These are phyloP conservation scores for Gracilariopsis chorda DNA, from an alignment of 23 red algal genomes.

Conservation along the genomic window DNA sequence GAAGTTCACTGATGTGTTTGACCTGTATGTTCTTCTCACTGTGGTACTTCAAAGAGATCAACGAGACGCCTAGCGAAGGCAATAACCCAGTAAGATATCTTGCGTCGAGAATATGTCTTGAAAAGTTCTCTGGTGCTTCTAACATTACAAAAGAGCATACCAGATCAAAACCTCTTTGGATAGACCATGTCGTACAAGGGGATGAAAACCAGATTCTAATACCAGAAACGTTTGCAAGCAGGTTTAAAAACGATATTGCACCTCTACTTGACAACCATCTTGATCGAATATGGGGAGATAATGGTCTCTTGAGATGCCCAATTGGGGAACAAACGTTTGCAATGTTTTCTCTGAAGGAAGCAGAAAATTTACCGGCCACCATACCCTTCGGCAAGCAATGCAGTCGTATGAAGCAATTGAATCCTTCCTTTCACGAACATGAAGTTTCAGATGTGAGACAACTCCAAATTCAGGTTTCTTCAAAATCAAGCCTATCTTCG, in stretches of 20 bases:
- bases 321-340: not conserved
- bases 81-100: too few species aligned
- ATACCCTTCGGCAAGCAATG: slow-evolving; percentile 9
- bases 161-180: slow-evolving; percentile 19
- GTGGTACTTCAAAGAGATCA: too few species aligned
- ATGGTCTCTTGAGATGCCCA: not conserved
- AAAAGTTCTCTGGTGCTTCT: too few species aligned
- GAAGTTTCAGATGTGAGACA: slow-evolving; percentile 32
- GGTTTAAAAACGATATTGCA: slow-evolving; percentile 49
- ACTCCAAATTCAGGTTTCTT: slow-evolving; percentile 12
- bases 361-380: slow-evolving; percentile 25
- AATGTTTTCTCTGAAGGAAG: slow-evolving; percentile 30
- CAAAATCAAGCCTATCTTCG: slow-evolving; percentile 31
- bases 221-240: slow-evolving; percentile 56
- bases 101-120: too few species aligned
- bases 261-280: slow-evolving; percentile 38
- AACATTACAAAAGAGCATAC: not conserved
- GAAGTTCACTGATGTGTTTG: too few species aligned
- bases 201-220: slow-evolving; percentile 36
- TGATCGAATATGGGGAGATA: slow-evolving; percentile 24
- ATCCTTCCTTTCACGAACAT: not conserved
- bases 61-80: too few species aligned
- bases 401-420: not conserved
- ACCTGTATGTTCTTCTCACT: too few species aligned
- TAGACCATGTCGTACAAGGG: slow-evolving; percentile 23